Conservation (phyloP, 2,329 filamentous ascomycete genomes). For the Colletotrichum abscissum region DNA sequence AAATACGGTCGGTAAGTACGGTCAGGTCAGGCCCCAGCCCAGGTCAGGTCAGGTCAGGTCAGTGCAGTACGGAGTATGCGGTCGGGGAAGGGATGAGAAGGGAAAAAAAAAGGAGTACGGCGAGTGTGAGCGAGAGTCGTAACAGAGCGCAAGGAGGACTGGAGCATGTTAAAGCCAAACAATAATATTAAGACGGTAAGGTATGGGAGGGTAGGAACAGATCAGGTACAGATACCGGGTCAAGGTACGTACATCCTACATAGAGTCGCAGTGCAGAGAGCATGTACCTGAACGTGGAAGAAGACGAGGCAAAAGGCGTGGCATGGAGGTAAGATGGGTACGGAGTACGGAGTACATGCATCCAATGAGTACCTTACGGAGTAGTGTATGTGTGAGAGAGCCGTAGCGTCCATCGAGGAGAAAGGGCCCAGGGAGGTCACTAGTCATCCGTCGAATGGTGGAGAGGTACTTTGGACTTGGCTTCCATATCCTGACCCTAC, state of each 20-base stretch:
- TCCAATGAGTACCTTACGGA: neutral
- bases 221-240: neutral
- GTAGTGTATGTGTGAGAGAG: neutral
- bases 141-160: conserved; percentile 8
- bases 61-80: conserved; percentile 28
- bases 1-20: conserved; percentile 32
- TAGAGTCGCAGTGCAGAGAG: neutral
- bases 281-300: neutral
- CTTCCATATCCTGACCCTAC: neutral
- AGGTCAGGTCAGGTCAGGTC: conserved; percentile 29
- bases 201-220: conserved; percentile 26
- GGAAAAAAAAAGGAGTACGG: conserved; percentile 11
- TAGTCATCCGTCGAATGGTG: neutral
- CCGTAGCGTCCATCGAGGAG: conserved; percentile 5
- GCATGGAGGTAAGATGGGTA: neutral
- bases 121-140: neutral
- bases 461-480: conserved; percentile 6
- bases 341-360: neutral
- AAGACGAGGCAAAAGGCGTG: neutral
- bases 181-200: conserved; percentile 32
- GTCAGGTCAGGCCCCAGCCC: conserved; percentile 34
- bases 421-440: conserved; percentile 4
- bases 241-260: neutral
- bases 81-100: conserved; percentile 33
- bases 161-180: conserved; percentile 36